Base-by-base conservation (phyloP, 2,329 filamentous ascomycete species). In the Ophiosphaerella narmari region DNA sequence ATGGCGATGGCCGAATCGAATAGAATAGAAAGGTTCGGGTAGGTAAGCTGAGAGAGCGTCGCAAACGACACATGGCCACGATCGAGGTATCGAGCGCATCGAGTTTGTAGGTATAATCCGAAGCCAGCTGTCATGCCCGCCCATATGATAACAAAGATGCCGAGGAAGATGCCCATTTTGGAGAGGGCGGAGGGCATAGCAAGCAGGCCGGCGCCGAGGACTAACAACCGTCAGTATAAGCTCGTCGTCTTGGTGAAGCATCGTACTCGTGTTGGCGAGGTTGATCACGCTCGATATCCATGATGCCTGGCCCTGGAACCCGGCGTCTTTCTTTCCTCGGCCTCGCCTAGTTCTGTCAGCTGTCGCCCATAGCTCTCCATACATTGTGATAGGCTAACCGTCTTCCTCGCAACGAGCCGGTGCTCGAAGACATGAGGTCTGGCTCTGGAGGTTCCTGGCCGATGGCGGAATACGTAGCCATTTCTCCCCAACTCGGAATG, bases 1-100 rank as follows among this genome's bases (percentile, higher is more conserved):
- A 99, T 86, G 11, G 93, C 91, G 70, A 99, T 99, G 5, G 94
- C 94, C 6, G 88, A 87, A 75, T 99, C 94, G 72, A 99, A 99
- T 39, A 97, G 81, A 39, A 99, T 91, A 7, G 94, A 90, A 2
- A 93, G 91, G 71, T 96, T 96, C 1, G 94, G 94, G 66, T 97
- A 99, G 5, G 94, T 97, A 56, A 99, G 85, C 73, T 99, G 93
- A 12, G 91, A 96, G 13, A 99, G 80, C n/a, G 93, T 91, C 69
- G 97, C 97, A 77, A 99, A 99, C 32, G 91, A 96, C 0, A 92
- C 85, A 5, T 85, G 84, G 36, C 94, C 94, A 54, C 91, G 84
- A 58, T 97, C 94, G 57, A 99, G 81, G 72, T 99, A 99, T 70
- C 90, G 85, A 5, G 94, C 89, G 78, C 94, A 97, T 77, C 89